Percentiles rank a stretch among this genome's conserved stretches.
Evolutionary conservation across 768 basidiomycete species (phyloP).

Genomic region (Boletellus ananiceps): DNA sequence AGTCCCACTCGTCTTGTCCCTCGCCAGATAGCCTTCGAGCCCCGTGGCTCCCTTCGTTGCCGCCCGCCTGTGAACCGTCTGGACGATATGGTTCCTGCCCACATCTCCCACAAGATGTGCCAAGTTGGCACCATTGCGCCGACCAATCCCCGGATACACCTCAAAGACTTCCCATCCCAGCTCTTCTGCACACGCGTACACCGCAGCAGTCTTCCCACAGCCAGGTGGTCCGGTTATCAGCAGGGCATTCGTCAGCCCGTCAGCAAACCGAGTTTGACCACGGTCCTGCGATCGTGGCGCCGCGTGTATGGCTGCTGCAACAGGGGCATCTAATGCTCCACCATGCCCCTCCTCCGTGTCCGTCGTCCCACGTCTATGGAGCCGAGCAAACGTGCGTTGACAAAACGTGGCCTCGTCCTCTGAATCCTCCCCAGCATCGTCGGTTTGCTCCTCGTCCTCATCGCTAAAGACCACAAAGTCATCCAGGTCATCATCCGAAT

Average conservation of each 20-base stretch:
- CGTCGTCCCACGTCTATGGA: conserved; percentile 8
- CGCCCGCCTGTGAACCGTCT: conserved; percentile 25
- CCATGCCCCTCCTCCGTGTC: conserved; percentile 1
- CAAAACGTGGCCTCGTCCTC: conserved; percentile 33
- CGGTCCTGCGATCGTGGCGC: conserved; percentile 9
- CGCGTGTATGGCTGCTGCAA: conserved; percentile 6
- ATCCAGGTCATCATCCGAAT: conserved; percentile 52
- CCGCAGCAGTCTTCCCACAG: conserved; percentile 85
- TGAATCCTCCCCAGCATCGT: conserved; percentile 36
- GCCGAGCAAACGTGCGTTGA: conserved; percentile 18
- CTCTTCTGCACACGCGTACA: conserved; percentile 92
- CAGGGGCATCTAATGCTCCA: neutral
- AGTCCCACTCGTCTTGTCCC: conserved; percentile 3
- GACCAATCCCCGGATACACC: conserved; percentile 94
- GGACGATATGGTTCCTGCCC: conserved; percentile 86
- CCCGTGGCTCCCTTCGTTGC: conserved; percentile 8
- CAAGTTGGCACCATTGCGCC: conserved; percentile 73
- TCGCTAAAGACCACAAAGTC: conserved; percentile 53
- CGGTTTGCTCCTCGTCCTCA: conserved; percentile 26
- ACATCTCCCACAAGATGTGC: conserved; percentile 85
- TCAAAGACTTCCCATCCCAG: conserved; percentile 96
- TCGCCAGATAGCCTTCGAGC: conserved; percentile 16
- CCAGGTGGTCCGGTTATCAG: conserved; percentile 80
- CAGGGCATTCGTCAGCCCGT: conserved; percentile 77
- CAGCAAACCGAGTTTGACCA: conserved; percentile 30